phyloP scores from a whole-genome alignment of 768 basidiomycete genomes.

The Lyophyllum shimeji region DNA sequence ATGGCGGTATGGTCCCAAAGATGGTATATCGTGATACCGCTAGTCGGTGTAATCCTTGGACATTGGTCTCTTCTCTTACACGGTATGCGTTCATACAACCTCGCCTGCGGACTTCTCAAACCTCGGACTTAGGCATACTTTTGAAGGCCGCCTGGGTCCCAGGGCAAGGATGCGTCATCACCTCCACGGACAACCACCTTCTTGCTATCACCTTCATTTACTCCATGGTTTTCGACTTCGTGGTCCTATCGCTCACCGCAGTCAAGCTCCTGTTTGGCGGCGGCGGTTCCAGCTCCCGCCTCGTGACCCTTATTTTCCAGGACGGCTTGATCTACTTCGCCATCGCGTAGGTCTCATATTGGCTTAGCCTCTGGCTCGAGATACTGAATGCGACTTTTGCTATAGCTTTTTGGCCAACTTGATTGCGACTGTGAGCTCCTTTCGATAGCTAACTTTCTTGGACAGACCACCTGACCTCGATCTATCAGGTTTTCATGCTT shows the following conservation, averaged over 20 bases:
- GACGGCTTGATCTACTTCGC: constrained; percentile 73
- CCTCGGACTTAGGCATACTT: constrained; percentile 44
- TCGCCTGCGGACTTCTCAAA: background rate
- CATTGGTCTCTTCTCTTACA: constrained; percentile 75
- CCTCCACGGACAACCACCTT: constrained; percentile 54
- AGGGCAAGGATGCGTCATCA: constrained; percentile 54
- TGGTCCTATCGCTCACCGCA: constrained; percentile 58
- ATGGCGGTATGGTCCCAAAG: constrained; percentile 72
- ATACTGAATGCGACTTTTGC: constrained; percentile 12
- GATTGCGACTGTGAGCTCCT: constrained; percentile 55
- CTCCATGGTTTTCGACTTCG: constrained; percentile 70
- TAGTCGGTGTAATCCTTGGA: constrained; percentile 58
- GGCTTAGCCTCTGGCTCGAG: background rate
- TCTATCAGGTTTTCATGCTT: constrained; percentile 54
- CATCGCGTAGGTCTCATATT: constrained; percentile 53
- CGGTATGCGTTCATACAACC: constrained; percentile 35
- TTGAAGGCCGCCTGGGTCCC: constrained; percentile 58
- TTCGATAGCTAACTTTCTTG: background rate
- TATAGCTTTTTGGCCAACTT: constrained; percentile 66
- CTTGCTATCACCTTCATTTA: constrained; percentile 72
- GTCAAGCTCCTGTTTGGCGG: constrained; percentile 54
- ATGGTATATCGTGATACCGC: constrained; percentile 48
- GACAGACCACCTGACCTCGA: constrained; percentile 1
- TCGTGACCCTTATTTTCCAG: constrained; percentile 66
- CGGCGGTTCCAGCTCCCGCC: constrained; percentile 48